Evolutionary conservation across 2,329 filamentous ascomycete genomes (phyloP).

Genomic region (Xylaria multiplex): DNA sequence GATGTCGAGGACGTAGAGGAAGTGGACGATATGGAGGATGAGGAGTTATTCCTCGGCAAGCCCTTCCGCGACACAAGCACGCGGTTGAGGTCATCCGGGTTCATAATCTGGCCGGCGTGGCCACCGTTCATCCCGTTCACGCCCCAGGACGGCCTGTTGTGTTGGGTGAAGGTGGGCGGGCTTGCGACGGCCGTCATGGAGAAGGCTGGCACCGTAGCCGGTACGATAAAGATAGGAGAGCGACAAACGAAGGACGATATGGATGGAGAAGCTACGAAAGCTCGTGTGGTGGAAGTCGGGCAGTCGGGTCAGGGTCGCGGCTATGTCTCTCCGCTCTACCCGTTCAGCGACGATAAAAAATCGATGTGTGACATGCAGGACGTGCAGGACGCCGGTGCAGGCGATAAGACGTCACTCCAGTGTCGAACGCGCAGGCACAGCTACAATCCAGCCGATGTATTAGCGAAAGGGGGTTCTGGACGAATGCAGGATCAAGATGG

Average conservation of each 20-base stretch:
- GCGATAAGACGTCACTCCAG: constrained; percentile 24
- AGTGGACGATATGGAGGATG: constrained; percentile 81
- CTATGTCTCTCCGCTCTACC: constrained; percentile 19
- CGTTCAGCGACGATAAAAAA: constrained; percentile 22
- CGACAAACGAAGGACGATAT: constrained; percentile 32
- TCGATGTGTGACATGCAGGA: constrained; percentile 28
- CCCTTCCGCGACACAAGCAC: constrained; percentile 92
- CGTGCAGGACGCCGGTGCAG: constrained; percentile 16
- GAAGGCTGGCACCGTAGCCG: constrained; percentile 45
- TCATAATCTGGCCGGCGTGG: constrained; percentile 65
- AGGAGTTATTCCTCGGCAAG: constrained; percentile 88
- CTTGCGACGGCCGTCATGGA: constrained; percentile 76
- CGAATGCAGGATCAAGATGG: constrained; percentile 14
- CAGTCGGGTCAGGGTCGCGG: constrained; percentile 15
- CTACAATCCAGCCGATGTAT: constrained; percentile 19
- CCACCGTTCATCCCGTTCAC: constrained; percentile 60
- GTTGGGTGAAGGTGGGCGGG: constrained; percentile 70
- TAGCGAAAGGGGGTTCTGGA: constrained; percentile 13
- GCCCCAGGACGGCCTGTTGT: constrained; percentile 73
- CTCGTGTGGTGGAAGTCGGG: constrained; percentile 3
- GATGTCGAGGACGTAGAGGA: constrained; percentile 69
- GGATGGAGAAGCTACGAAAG: constrained; percentile 36
- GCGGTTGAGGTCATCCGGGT: constrained; percentile 83
- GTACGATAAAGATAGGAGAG: constrained; percentile 32
- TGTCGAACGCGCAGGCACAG: constrained; percentile 22